phyloP scores from a whole-genome alignment of 2,329 filamentous ascomycete genomes.

The Phaeosphaeriaceae sp. region DNA sequence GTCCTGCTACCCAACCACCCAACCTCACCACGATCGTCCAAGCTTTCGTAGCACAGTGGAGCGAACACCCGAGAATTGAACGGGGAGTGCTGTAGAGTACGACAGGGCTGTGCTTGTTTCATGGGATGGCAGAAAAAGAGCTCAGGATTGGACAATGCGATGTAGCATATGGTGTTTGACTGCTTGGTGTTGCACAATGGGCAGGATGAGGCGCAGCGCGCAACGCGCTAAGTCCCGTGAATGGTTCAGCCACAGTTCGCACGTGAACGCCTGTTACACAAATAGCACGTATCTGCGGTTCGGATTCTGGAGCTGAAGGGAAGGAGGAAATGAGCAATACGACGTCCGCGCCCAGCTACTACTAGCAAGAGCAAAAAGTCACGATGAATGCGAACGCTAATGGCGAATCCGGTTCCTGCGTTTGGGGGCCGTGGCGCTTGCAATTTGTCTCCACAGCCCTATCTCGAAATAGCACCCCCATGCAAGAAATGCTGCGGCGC shows the following conservation, averaged over 20 bases:
- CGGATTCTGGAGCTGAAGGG: conserved; percentile 4
- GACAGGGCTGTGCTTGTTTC: conserved; percentile 34
- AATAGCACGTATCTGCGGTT: background rate
- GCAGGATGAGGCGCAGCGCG: conserved; percentile 20
- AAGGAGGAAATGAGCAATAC: conserved; percentile 14
- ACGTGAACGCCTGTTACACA: conserved; percentile 3
- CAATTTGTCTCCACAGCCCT: conserved; percentile 5
- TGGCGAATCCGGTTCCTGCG: background rate
- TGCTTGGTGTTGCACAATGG: conserved; percentile 14
- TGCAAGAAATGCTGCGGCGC: conserved; percentile 22
- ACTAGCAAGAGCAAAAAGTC: no score
- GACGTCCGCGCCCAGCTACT: no score
- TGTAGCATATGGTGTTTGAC: conserved; percentile 8
- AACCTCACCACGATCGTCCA: background rate
- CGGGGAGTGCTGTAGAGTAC: conserved; percentile 3
- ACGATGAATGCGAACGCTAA: conserved; percentile 6
- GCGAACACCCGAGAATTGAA: conserved; percentile 1
- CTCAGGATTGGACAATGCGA: conserved; percentile 20
- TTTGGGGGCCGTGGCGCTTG: conserved; percentile 11
- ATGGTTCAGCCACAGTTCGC: conserved; percentile 17
- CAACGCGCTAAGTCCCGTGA: conserved; percentile 14
- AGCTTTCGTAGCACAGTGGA: background rate
- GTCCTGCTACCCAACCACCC: background rate
- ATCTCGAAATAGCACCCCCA: conserved; percentile 25
- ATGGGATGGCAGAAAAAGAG: conserved; percentile 34